These are phyloP conservation scores for Collybia sp. DNA, from an alignment of 768 basidiomycete genomes.

Conservation along the genomic window DNA sequence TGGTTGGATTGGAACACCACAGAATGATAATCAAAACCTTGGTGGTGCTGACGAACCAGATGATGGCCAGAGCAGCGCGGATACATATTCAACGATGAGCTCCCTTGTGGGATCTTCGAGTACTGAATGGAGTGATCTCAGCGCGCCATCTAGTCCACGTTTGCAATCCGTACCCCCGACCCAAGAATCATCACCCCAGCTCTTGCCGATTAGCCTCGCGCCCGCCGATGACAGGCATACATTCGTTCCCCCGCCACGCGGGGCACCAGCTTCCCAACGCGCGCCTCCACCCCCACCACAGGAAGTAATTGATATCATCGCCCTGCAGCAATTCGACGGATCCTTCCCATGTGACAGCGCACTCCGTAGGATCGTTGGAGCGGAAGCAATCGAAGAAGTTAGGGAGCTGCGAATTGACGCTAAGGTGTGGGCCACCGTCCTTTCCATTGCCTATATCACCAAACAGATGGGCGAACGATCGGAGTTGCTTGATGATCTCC, in stretches of 20 bases:
- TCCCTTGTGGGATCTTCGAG: slow-evolving; percentile 31
- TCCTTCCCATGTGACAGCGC: slow-evolving; percentile 33
- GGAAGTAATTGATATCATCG: slow-evolving; percentile 30
- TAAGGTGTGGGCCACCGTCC: slow-evolving; percentile 43
- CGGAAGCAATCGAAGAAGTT: slow-evolving; percentile 22
- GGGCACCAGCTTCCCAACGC: neutral
- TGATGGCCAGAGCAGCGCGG: slow-evolving; percentile 16
- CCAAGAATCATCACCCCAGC: slow-evolving; percentile 19
- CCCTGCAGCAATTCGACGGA: slow-evolving; percentile 40
- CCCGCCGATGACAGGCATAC: slow-evolving; percentile 4
- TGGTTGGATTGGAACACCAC: slow-evolving; percentile 13
- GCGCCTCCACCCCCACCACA: slow-evolving; percentile 12
- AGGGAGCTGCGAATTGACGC: slow-evolving; percentile 23
- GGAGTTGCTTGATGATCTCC: slow-evolving; percentile 37
- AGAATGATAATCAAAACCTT: slow-evolving; percentile 2
- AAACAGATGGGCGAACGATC: slow-evolving; percentile 28
- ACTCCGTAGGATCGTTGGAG: slow-evolving; percentile 32
- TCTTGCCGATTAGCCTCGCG: slow-evolving; percentile 10
- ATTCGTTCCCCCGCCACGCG: neutral
- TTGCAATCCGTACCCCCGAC: slow-evolving; percentile 14
- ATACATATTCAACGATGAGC: slow-evolving; percentile 43
- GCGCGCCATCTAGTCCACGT: slow-evolving; percentile 19
- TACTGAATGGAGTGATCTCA: slow-evolving; percentile 31
- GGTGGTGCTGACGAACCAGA: slow-evolving; percentile 20
- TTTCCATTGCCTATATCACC: slow-evolving; percentile 41